These are phyloP conservation scores for Suillus plorans DNA, from an alignment of 768 basidiomycete genomes.

Conservation along the genomic window DNA sequence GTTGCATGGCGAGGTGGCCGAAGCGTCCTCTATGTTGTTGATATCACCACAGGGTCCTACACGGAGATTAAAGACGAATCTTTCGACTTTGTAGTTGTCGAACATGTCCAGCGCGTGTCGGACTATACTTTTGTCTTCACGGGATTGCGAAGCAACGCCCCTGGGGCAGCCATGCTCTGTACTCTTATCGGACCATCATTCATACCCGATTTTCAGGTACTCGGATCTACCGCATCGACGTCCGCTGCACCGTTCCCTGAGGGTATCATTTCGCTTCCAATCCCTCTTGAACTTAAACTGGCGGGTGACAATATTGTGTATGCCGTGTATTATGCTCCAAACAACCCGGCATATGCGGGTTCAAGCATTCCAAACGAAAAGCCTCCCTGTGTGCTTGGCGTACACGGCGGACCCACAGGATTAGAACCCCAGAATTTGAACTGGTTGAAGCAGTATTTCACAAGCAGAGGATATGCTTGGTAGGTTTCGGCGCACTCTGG, in stretches of 20 bases:
- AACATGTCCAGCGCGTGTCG: slow-evolving; percentile 24
- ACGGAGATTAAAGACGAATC: slow-evolving; percentile 21
- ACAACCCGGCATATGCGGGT: slow-evolving; percentile 58
- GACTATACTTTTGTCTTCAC: slow-evolving; percentile 31
- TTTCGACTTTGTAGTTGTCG: slow-evolving; percentile 34
- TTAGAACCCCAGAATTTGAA: slow-evolving; percentile 45
- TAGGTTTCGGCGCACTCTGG: background rate
- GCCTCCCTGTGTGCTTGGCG: slow-evolving; percentile 65
- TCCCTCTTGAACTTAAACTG: slow-evolving; percentile 41
- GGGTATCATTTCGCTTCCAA: slow-evolving; percentile 44
- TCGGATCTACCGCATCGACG: slow-evolving; percentile 26
- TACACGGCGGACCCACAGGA: slow-evolving; percentile 74
- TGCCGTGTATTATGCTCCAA: slow-evolving; percentile 66
- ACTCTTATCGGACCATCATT: slow-evolving; percentile 25
- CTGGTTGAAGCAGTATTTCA: slow-evolving; percentile 64
- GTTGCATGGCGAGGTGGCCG: slow-evolving; percentile 34
- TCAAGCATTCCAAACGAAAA: slow-evolving; percentile 45
- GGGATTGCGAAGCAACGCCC: slow-evolving; percentile 32
- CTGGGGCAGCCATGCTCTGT: slow-evolving; percentile 31
- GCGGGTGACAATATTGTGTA: slow-evolving; percentile 45
- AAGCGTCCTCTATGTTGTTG: slow-evolving; percentile 34
- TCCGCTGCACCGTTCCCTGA: slow-evolving; percentile 3
- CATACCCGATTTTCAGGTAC: slow-evolving; percentile 17
- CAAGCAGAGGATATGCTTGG: slow-evolving; percentile 75
- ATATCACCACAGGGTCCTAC: slow-evolving; percentile 23